Evolutionary conservation across 2,329 filamentous ascomycete genomes (phyloP), one percentile per base, ranked within the genome.

Genomic region (Cladosporium sp.): DNA sequence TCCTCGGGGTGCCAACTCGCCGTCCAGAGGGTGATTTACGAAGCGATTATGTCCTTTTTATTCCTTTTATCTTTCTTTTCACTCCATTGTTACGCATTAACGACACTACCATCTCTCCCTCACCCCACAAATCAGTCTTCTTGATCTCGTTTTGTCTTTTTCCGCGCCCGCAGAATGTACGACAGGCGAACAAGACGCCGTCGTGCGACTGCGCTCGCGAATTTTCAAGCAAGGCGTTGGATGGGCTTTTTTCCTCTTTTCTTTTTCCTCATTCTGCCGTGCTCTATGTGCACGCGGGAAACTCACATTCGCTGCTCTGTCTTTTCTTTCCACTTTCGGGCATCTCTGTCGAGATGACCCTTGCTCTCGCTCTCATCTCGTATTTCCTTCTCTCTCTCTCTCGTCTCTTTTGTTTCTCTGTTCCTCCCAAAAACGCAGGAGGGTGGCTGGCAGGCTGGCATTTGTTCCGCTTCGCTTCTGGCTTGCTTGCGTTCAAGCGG

Each of bases 1-100:
- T 5, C 72, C 73, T 2, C 60, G 65, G 51, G 68, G 70, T 31
- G 63, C 57, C 10, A 59, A 55, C 14, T 58, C 59, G 49, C 59
- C 61, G 7, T 49, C 18, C 16, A 42, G 31, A 38, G 34, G 16
- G 22, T 42, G 34, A 11, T 11, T 35, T 35, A 35, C n/a, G 38
- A 49, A 28, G 22, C 22, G 22, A 28, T 16, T 22, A 28, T 22
- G 37, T 22, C 14, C 16, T 34, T 10, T 4, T 46, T 13, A 34
- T 14, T 13, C 16, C 32, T 8, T 11, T 42, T 19, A 35, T 33
- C 32, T 49, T 33, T 34, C 10, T 33, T 33, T 42, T 10, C 1
- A 32, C 38, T 41, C 32, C 6, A 19, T 18, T 41, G 13, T 49
- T 13, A 49, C 34, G 44, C 44, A 38, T 38, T 46, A 38, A 46